These are phyloP conservation scores for Breynia disticha DNA, from an alignment of 441 rosid genomes.

Conservation along the genomic window DNA sequence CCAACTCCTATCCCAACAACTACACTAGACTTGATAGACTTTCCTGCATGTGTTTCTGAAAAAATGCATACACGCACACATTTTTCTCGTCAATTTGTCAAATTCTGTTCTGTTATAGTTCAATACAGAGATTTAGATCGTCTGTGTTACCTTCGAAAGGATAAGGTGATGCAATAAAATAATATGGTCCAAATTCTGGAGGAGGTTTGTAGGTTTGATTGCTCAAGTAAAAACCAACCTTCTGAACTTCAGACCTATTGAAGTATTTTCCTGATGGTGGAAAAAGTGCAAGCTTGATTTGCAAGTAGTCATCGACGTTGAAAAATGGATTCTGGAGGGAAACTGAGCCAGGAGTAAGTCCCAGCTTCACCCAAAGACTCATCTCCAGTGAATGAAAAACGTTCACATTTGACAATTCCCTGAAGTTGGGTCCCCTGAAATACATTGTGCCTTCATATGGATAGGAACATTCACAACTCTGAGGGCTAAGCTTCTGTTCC, in stretches of 20 bases:
- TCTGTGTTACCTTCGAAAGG: slow-evolving; percentile 57
- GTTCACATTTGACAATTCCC: slow-evolving; percentile 55
- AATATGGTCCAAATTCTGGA: slow-evolving; percentile 74
- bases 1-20: slow-evolving; percentile 47
- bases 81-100: slow-evolving; percentile 7
- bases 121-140: background rate
- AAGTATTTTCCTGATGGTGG: slow-evolving; percentile 52
- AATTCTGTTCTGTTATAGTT: background rate
- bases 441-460: slow-evolving; percentile 86
- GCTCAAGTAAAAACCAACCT: slow-evolving; percentile 66
- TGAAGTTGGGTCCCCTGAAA: slow-evolving; percentile 75
- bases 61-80: background rate
- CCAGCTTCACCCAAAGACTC: slow-evolving; percentile 69
- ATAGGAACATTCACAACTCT: slow-evolving; percentile 86
- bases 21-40: slow-evolving; percentile 35
- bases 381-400: slow-evolving; percentile 71
- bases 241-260: slow-evolving; percentile 52
- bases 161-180: slow-evolving; percentile 80
- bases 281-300: slow-evolving; percentile 70
- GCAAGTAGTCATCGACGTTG: slow-evolving; percentile 85
- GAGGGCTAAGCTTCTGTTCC: slow-evolving; percentile 83
- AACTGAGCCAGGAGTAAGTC: slow-evolving; percentile 82
- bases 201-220: slow-evolving; percentile 98
- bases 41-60: slow-evolving; percentile 33
- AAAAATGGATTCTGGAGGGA: slow-evolving; percentile 73